These are phyloP conservation scores for Aphanomyces astaci DNA, from an alignment of 352 stramenopile genomes.

Conservation along the genomic window DNA sequence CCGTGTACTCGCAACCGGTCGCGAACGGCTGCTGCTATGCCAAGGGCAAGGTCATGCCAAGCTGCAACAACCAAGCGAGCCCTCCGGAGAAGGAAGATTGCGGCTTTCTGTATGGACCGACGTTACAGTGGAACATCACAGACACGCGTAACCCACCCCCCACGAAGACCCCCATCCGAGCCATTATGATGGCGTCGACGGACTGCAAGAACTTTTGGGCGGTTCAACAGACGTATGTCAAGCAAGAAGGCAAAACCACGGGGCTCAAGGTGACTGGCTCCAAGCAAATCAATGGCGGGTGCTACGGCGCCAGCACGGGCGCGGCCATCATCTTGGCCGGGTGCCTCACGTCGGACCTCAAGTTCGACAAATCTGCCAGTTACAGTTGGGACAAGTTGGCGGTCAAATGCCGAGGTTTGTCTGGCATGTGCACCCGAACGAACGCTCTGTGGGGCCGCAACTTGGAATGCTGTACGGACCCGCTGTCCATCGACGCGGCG, in stretches of 20 bases:
- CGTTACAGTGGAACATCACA: constrained; percentile 74
- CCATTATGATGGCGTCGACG: constrained; percentile 76
- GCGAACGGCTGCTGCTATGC: constrained; percentile 82
- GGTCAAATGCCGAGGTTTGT: constrained; percentile 65
- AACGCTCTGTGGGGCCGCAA: constrained; percentile 81
- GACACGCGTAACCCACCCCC: constrained; percentile 42
- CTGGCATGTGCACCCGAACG: constrained; percentile 71
- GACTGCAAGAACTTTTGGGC: constrained; percentile 83
- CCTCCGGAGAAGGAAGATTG: constrained; percentile 54
- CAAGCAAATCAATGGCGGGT: constrained; percentile 80
- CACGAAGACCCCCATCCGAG: constrained; percentile 32
- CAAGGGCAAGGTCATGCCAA: constrained; percentile 42
- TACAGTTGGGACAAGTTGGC: constrained; percentile 80
- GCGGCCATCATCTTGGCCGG: constrained; percentile 65
- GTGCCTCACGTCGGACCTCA: constrained; percentile 66
- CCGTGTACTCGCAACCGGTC: constrained; percentile 57
- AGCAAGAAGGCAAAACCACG: constrained; percentile 47
- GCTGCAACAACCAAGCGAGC: constrained; percentile 54
- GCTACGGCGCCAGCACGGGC: constrained; percentile 57
- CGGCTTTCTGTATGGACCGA: constrained; percentile 76
- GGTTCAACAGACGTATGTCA: constrained; percentile 63
- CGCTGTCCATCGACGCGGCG: constrained; percentile 26
- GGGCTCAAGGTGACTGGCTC: constrained; percentile 59
- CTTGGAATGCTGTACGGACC: constrained; percentile 54
- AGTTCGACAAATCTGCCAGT: constrained; percentile 70